Conservation (phyloP, 1,284 basidiomycete genomes). For the Phaffia rhodozyma region DNA sequence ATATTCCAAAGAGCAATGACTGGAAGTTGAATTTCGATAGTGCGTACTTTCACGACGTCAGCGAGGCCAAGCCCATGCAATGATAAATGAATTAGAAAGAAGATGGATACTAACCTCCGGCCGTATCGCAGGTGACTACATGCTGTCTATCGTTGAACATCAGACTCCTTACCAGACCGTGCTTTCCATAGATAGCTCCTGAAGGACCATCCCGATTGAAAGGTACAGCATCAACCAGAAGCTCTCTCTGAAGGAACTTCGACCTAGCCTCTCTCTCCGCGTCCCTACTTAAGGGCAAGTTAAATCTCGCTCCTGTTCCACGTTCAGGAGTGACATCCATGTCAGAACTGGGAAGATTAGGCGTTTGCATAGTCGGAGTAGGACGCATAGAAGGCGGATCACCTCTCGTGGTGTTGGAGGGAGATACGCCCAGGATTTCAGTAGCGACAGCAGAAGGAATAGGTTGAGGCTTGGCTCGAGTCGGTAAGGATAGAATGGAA, state of each 20-base stretch:
- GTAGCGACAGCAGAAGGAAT: not conserved
- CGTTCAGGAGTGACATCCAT: no score
- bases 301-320: no score
- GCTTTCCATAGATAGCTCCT: conserved; percentile 59
- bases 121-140: conserved; percentile 78
- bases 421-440: not conserved
- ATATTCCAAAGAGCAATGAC: conserved; percentile 81
- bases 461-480: conserved; percentile 2
- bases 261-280: conserved; percentile 36
- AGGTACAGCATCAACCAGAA: conserved; percentile 66
- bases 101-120: conserved; percentile 45
- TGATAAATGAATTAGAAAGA: no score
- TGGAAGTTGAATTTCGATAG: not conserved
- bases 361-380: not conserved
- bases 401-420: not conserved
- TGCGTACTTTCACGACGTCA: no score
- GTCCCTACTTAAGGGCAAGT: not conserved
- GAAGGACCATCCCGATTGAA: conserved; percentile 47
- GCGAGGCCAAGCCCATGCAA: not conserved
- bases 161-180: conserved; percentile 70
- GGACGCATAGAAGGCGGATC: not conserved
- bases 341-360: no score
- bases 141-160: conserved; percentile 86
- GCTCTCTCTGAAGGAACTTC: conserved; percentile 64
- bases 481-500: conserved; percentile 57